Percentiles rank a stretch among this genome's conserved stretches.
Conservation (phyloP, 257 asterid species). For the Leptodermis oblonga region DNA sequence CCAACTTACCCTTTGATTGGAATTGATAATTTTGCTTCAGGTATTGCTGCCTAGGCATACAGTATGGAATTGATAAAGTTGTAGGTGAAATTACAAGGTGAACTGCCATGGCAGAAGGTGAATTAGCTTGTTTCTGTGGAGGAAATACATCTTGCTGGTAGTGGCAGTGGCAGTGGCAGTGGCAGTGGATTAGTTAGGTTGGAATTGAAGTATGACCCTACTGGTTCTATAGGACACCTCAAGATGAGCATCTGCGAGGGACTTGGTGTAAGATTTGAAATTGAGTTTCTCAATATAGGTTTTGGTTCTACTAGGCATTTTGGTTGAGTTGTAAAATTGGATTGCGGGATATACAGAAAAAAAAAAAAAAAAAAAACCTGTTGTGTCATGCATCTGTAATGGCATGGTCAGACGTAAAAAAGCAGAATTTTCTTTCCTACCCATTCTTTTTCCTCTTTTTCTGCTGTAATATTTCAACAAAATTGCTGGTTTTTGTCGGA, state of each 20-base stretch:
- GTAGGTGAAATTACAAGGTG: constrained; percentile 38
- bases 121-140: constrained; percentile 28
- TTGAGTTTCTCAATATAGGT: constrained; percentile 41
- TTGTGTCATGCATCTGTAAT: constrained; percentile 33
- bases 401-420: constrained; percentile 19
- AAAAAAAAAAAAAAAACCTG: too few species aligned
- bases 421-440: constrained; percentile 19
- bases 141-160: constrained; percentile 33
- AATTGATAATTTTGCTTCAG: constrained; percentile 28
- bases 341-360: constrained; percentile 34
- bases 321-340: constrained; percentile 48
- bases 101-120: constrained; percentile 30
- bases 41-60: constrained; percentile 63
- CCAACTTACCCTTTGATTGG: neutral
- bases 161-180: constrained; percentile 33
- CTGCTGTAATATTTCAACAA: constrained; percentile 21
- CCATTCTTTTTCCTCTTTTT: constrained; percentile 7
- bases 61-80: constrained; percentile 27
- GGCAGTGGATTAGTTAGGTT: constrained; percentile 34
- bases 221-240: constrained; percentile 36
- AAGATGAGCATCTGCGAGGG: constrained; percentile 30
- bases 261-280: constrained; percentile 44
- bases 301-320: constrained; percentile 35
- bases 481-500: constrained; percentile 9
- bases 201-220: constrained; percentile 15